Conservation (phyloP, 2,329 filamentous ascomycete genomes). For the Neopestalotiopsis sp. region DNA sequence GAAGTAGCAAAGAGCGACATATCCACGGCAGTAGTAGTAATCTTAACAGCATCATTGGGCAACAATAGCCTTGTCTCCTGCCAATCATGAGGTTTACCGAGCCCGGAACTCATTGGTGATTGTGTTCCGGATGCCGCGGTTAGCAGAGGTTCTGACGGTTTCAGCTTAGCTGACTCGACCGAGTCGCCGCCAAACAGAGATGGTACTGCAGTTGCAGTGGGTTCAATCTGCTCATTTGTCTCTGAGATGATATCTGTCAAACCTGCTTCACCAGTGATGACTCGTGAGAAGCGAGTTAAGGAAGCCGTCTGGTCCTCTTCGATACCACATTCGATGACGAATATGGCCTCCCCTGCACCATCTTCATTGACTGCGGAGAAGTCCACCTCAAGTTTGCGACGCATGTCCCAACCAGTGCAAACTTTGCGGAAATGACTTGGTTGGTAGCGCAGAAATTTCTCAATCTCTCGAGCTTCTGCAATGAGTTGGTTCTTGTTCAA, state of each 20-base stretch:
- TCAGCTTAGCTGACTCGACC: constrained; percentile 25
- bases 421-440: constrained; percentile 80
- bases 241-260: constrained; percentile 15
- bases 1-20: constrained; percentile 74
- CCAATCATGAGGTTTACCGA: constrained; percentile 65
- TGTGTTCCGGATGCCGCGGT: constrained; percentile 30
- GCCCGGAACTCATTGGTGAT: constrained; percentile 31
- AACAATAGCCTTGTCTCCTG: constrained; percentile 65
- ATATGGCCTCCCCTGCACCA: constrained; percentile 76
- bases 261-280: constrained; percentile 25
- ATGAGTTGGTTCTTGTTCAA: constrained; percentile 72
- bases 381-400: constrained; percentile 82
- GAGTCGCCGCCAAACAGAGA: constrained; percentile 39
- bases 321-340: constrained; percentile 77
- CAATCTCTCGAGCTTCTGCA: constrained; percentile 82
- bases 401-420: constrained; percentile 93
- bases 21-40: constrained; percentile 77
- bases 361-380: constrained; percentile 83
- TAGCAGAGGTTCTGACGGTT: constrained; percentile 27
- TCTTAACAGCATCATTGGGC: constrained; percentile 62
- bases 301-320: constrained; percentile 57
- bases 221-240: constrained; percentile 15
- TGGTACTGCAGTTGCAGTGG: constrained; percentile 13
- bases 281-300: constrained; percentile 52
- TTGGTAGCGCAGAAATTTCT: constrained; percentile 73